A percentile compares a stretch with the other conserved stretches of the same genome.
phyloP scores from a whole-genome alignment of 441 rosid genomes.

The Kokia cookei region DNA sequence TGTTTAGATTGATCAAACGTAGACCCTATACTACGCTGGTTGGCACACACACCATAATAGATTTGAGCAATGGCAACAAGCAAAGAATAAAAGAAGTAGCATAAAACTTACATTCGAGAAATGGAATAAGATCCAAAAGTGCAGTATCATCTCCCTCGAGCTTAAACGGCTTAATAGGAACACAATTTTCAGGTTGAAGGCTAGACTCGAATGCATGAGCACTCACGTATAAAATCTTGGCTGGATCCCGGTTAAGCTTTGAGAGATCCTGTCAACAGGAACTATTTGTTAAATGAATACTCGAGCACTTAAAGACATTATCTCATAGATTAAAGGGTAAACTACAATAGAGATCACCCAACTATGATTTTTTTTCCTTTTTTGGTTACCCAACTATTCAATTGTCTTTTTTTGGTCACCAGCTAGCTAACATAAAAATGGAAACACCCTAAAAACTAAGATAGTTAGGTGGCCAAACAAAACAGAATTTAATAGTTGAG shows the following conservation, averaged over 20 bases:
- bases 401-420: too few relatives aligned
- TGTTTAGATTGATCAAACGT: background rate
- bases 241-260: conserved; percentile 85
- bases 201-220: conserved; percentile 66
- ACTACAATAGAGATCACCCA: too few relatives aligned
- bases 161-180: conserved; percentile 73
- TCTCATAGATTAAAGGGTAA: background rate
- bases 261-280: conserved; percentile 71
- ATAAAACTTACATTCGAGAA: conserved; percentile 77
- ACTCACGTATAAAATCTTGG: conserved; percentile 70
- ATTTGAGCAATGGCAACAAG: background rate
- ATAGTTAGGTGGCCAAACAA: too few relatives aligned
- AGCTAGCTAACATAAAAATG: too few relatives aligned
- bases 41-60: background rate
- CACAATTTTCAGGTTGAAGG: conserved; percentile 87
- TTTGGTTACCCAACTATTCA: too few relatives aligned
- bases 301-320: conserved; percentile 3
- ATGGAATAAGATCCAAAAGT: conserved; percentile 90
- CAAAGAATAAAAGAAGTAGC: background rate
- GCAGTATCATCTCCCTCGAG: conserved; percentile 66
- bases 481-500: too few relatives aligned
- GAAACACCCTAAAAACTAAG: too few relatives aligned
- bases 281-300: background rate
- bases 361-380: too few relatives aligned
- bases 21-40: background rate